Evolutionary conservation across 139 green algal genomes (phyloP), one percentile per base, ranked within the genome.

Genomic region (Tetradesmus obliquus): DNA sequence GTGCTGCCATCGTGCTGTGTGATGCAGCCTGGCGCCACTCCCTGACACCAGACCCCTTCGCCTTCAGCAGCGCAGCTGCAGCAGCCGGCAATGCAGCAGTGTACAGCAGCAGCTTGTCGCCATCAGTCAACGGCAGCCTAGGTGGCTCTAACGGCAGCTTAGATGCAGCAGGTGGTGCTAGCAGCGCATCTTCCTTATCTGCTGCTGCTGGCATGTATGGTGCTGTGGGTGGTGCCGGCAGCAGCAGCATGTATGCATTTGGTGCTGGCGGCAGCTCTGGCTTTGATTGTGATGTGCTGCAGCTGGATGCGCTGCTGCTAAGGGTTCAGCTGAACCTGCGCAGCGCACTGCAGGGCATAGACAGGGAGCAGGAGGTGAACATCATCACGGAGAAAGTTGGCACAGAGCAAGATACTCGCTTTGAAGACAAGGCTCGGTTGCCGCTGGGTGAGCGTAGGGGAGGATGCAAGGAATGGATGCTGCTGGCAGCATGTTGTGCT

Each of bases 1-100:
- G 84, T 79, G 84, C 84, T 79, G 84, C 58, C 12, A 55, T 88
- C 57, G 60, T 88, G 24, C 24, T 88, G 55, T 88, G 84, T 88
- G 84, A 88, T 51, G 58, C 55, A 2, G 13, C 54, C 7, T 88
- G 83, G 83, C 55, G 83, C n/a, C 55, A 55, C 22, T 55, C 55
- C 19, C 45, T 45, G 22, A 55, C 24, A 17, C 8, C 83, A 32
- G 80, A 24, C 45, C 17, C 51, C 51, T 58, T 9, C 12, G 12
- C 57, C 58, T 20, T 20, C 24, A 79, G 60, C 24, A 19, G 58
- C 9, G 84, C 82, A 87, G 51, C 84, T 58, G 84, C 57, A 57
- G 84, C 55, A 20, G 55, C n/a, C 20, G n/a, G 8, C 54, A 32
- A 72, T 54, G 55, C 60, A 58, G 84, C 58, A 79, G 24, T 88